Evolutionary conservation across 139 green algal genomes (phyloP).

Genomic region (Tetraselmis striata): DNA sequence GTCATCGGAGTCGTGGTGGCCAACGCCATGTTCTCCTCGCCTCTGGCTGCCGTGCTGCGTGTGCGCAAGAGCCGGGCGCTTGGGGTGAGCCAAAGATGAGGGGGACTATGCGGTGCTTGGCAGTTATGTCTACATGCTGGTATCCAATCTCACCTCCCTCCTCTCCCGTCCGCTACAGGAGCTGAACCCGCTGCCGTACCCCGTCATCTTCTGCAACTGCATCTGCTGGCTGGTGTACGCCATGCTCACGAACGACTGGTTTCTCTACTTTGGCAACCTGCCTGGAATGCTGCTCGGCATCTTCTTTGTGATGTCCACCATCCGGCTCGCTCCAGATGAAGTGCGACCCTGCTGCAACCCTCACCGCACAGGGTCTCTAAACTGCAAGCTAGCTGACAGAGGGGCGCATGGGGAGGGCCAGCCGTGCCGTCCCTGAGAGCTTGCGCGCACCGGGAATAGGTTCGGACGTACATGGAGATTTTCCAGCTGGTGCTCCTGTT

Average conservation of each 20-base stretch:
- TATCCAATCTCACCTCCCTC: no score
- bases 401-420: no score
- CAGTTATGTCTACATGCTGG: no score
- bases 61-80: neutral
- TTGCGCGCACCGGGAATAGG: neutral
- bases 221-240: conserved; percentile 17
- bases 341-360: neutral
- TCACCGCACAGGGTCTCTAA: no score
- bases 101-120: no score
- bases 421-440: neutral
- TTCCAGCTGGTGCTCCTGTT: neutral
- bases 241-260: conserved; percentile 14
- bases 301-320: conserved; percentile 10
- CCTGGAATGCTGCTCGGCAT: conserved; percentile 10
- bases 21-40: neutral
- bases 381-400: no score
- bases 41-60: neutral
- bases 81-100: no score
- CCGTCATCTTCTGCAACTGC: conserved; percentile 14
- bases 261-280: conserved; percentile 9
- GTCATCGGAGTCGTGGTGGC: neutral
- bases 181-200: conserved; percentile 13
- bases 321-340: neutral
- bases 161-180: no score
- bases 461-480: conserved; percentile 2